Base-by-base conservation (phyloP, 23 red algal genomes). In the Gracilaria gracilis region DNA sequence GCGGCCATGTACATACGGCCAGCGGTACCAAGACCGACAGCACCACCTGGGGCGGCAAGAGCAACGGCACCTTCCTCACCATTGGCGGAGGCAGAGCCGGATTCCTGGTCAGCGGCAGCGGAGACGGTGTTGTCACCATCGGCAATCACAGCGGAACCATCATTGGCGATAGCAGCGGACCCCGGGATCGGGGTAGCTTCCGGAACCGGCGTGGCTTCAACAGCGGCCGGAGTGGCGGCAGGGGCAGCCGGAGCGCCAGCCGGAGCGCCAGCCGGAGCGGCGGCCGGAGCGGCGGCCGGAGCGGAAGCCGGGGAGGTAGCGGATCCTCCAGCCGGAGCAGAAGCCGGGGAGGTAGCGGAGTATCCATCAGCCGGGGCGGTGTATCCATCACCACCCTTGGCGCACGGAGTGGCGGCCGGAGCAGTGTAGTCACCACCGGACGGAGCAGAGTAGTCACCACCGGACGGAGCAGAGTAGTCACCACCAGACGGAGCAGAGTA, bases 51-150 rank as follows among this genome's bases (percentile, higher is more conserved):
- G 33, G 12, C 76, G 46, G 74, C 87, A 36, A 54, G 72, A 66
- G 87, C 87, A 50, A 90, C 21, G 23, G 87, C 67, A 81, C 74
- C 87, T 44, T 19, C 71, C 87, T 90, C 87, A 81, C 87, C 87
- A 48, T 90, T 90, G 76, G 87, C 87, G 37, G 87, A 90, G 24
- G 87, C 72, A 39, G 87, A 50, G 9, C 87, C 87, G 73, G 87
- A 90, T 38, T 39, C 40, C 20, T 31, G 16, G 36, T 90, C 87
- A 47, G 87, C 73, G 38, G 87, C 87, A 33, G 61, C 87, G 47
- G 87, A 90, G 6, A 90, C 76, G 53, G 87, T 80, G 74, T 80
- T 90, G 73, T 90, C 87, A 79, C 87, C 87, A 42, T 90, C 87
- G 81, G 76, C 73, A 35, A 66, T 54, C 38, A 90, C 87, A 51